Evolutionary conservation across 805 yeast genomes (phyloP), one percentile per base, ranked within the genome.

Genomic region (Starmerella khaoyaiensis): DNA sequence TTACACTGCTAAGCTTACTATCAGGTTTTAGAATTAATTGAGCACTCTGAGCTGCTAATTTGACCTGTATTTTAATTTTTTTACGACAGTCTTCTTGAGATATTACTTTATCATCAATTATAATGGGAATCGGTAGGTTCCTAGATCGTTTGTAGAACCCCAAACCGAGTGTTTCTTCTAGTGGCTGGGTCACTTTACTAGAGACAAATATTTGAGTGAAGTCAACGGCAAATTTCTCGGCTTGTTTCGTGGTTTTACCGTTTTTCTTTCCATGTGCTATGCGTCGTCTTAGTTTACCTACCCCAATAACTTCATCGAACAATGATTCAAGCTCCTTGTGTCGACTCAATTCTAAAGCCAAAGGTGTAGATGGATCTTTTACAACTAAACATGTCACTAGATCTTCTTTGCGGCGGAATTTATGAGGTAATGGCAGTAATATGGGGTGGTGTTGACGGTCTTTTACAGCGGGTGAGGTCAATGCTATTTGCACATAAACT

Each of bases 291-390:
- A 51, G 50, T 35, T 47, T 48, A 18, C 53, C 53, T 2, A 51
- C 51, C 8, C 54, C 54, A 19, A 50, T 45, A 2, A 51, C 37
- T 35, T 51, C 55, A 39, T 49, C 54, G 21, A 51, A 51, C 18
- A 51, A 37, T 6, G 24, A 26, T 10, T 16, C 21, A 1, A 49
- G 40, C 1, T 10, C 11, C 4, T 28, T 18, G 7, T 31, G 21
- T 9, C 27, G 25, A 12, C 25, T 29, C 7, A 51, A 21, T 5
- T 39, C 35, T 11, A 39, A 30, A 14, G 35, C 45, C 5, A 33
- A 21, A 2, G 30, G 23, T 4, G 21, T 23, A 24, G 33, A 29
- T 6, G 55, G 54, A 34, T 51, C 55, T 26, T 48, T 44, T 8
- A 49, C 53, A 5, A 51, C 51, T 9, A 51, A 17, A 23, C 55